Percentiles rank a stretch among this genome's conserved stretches.
These are phyloP conservation scores for Aureobasidium pullulans DNA, from an alignment of 2,329 filamentous ascomycete species.

Conservation along the genomic window DNA sequence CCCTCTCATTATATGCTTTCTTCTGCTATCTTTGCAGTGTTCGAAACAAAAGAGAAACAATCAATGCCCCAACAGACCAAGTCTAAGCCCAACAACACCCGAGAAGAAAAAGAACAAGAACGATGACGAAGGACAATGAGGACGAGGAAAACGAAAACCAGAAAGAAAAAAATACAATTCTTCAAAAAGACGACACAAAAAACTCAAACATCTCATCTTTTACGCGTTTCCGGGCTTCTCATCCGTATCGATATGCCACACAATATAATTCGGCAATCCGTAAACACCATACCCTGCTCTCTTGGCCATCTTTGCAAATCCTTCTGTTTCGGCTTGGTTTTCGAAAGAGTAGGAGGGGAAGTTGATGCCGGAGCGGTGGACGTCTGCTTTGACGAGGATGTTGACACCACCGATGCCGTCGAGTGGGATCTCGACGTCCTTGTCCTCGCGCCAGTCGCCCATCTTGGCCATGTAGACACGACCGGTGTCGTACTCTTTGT, in stretches of 20 bases:
- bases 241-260: slow-evolving; percentile 96
- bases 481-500: slow-evolving; percentile 87
- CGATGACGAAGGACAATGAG: background rate
- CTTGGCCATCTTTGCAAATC: slow-evolving; percentile 98
- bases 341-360: slow-evolving; percentile 96
- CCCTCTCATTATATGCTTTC: too few relatives aligned
- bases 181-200: background rate
- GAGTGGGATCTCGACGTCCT: slow-evolving; percentile 83
- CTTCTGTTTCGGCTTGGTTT: slow-evolving; percentile 97
- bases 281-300: slow-evolving; percentile 87
- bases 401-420: slow-evolving; percentile 97
- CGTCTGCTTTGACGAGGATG: slow-evolving; percentile 95
- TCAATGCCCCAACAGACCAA: too few relatives aligned
- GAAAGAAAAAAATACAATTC: background rate
- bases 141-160: background rate
- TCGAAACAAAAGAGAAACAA: too few relatives aligned
- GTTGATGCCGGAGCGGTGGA: slow-evolving; percentile 97
- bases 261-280: slow-evolving; percentile 92
- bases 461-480: slow-evolving; percentile 83
- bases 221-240: slow-evolving; percentile 78
- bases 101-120: background rate
- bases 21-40: too few relatives aligned
- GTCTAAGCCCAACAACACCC: too few relatives aligned
- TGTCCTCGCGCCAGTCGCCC: slow-evolving; percentile 88
- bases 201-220: background rate